Conservation (phyloP, 225 moss, liverwort and hornwort genomes). For the Pseudisothecium myosuroides region DNA sequence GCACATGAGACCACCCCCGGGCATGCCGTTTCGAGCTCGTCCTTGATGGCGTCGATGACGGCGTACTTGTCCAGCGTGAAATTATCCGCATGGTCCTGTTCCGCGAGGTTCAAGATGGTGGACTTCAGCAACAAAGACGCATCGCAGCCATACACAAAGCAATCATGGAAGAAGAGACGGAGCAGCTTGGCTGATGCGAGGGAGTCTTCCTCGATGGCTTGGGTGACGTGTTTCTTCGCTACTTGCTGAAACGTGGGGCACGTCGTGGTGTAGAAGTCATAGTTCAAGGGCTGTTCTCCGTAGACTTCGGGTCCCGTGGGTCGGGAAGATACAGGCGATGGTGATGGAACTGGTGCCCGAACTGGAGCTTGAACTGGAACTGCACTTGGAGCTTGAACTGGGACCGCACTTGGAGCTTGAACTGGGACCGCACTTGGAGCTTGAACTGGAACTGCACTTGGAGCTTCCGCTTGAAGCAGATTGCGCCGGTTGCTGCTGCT, state of each 20-base stretch:
- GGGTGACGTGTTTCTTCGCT: background rate
- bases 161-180: background rate
- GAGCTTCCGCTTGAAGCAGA: background rate
- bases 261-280: background rate
- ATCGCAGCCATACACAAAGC: background rate
- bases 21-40: background rate
- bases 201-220: background rate
- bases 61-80: background rate
- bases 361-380: background rate
- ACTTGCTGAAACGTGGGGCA: background rate
- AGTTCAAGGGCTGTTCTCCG: background rate
- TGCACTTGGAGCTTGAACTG: background rate
- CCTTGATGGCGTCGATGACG: background rate
- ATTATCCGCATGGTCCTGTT: background rate
- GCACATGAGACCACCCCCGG: background rate
- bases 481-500: background rate
- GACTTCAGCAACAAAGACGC: background rate
- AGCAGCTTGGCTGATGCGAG: background rate
- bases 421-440: background rate
- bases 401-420: background rate
- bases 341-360: background rate
- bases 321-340: background rate
- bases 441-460: background rate
- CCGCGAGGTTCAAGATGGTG: background rate
- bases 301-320: background rate